Percentiles rank a stretch among this genome's conserved stretches.
phyloP scores from a whole-genome alignment of 108 stramenopile species.

The Nannochloropsis oceanica region DNA sequence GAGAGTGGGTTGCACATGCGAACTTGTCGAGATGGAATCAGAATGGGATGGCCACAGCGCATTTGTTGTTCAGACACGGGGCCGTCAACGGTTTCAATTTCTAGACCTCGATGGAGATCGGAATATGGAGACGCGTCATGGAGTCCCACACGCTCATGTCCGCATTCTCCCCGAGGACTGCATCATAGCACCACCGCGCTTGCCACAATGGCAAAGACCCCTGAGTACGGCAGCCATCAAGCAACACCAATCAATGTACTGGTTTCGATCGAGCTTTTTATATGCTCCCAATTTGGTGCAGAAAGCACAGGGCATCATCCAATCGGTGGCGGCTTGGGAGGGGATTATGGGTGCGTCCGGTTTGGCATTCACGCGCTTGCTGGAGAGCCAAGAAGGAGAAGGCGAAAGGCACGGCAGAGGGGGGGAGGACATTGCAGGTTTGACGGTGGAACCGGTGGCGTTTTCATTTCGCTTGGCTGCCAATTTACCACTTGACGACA shows the following conservation, averaged over 20 bases:
- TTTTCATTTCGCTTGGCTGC: slow-evolving; percentile 19
- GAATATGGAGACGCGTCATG: neutral
- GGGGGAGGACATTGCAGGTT: neutral
- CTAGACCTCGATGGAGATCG: neutral
- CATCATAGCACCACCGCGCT: neutral
- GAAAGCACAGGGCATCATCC: neutral
- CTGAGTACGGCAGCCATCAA: neutral
- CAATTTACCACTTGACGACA: slow-evolving; percentile 13
- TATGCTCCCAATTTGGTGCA: neutral
- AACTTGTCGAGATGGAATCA: neutral
- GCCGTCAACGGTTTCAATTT: neutral
- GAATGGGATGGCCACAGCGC: neutral
- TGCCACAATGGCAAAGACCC: neutral
- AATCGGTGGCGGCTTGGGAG: neutral
- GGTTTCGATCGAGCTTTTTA: neutral
- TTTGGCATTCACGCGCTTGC: neutral
- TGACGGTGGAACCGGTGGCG: slow-evolving; percentile 3
- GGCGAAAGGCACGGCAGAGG: neutral
- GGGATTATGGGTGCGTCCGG: neutral
- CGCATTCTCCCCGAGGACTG: neutral
- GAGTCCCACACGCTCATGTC: neutral
- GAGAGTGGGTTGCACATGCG: neutral
- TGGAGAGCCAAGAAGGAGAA: neutral
- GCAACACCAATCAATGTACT: neutral
- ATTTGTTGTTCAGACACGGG: neutral